Conservation (phyloP, 2,329 filamentous ascomycete genomes). For the Saccharata proteae region DNA sequence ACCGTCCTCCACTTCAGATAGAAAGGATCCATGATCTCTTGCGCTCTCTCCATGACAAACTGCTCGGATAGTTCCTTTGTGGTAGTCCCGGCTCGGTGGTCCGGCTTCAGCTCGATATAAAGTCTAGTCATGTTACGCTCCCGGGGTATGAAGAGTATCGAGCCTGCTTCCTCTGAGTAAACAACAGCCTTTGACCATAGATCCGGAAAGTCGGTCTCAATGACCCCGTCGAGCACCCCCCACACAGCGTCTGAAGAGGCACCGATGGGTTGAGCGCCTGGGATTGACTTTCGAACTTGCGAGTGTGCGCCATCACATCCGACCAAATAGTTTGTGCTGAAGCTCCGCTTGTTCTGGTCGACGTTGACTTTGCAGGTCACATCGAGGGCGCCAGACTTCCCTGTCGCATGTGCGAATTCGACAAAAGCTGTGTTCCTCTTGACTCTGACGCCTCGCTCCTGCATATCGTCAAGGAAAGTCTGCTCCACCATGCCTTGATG, state of each 20-base stretch:
- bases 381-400: constrained; percentile 27
- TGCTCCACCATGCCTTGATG: constrained; percentile 69
- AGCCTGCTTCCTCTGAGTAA: constrained; percentile 54
- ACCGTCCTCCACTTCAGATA: constrained; percentile 32
- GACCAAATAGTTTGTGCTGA: constrained; percentile 52
- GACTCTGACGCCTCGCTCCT: constrained; percentile 50
- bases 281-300: constrained; percentile 48
- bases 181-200: constrained; percentile 64
- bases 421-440: constrained; percentile 51
- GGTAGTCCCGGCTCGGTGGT: constrained; percentile 18
- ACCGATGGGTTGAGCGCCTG: constrained; percentile 35
- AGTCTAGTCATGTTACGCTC: constrained; percentile 60
- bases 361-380: constrained; percentile 29
- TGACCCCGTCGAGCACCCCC: constrained; percentile 60
- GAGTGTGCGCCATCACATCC: constrained; percentile 66
- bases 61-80: constrained; percentile 40
- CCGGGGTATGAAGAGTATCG: constrained; percentile 61
- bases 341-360: constrained; percentile 26
- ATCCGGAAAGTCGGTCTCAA: constrained; percentile 62
- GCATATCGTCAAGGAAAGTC: constrained; percentile 57
- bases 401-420: constrained; percentile 33
- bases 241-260: constrained; percentile 47
- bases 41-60: constrained; percentile 57
- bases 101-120: constrained; percentile 36
- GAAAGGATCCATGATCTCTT: constrained; percentile 34